phyloP scores from a whole-genome alignment of 78 protist species.

The slime mould (Dictyostelium discoideum) region DNA sequence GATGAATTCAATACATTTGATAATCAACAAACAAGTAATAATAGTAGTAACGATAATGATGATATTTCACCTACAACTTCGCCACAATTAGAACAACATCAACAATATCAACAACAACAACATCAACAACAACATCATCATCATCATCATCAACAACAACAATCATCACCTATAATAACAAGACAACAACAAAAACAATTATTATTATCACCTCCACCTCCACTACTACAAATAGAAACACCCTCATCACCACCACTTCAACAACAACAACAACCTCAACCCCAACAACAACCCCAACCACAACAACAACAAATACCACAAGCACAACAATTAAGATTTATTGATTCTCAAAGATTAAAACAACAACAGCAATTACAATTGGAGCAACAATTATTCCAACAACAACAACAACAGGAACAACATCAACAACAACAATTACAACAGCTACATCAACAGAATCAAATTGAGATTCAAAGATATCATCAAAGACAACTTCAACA shows the following conservation, averaged over 20 bases:
- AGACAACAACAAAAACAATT: background rate
- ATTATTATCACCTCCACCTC: background rate
- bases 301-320: background rate
- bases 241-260: background rate
- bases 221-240: no score
- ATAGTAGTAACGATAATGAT: background rate
- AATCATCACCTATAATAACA: background rate
- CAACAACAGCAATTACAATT: background rate
- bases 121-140: background rate
- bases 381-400: background rate
- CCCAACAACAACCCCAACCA: background rate
- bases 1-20: background rate
- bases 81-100: background rate
- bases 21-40: background rate
- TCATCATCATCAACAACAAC: background rate
- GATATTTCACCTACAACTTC: background rate
- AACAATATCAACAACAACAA: background rate
- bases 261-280: background rate
- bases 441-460: background rate
- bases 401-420: background rate
- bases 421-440: background rate
- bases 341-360: background rate
- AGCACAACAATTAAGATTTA: background rate
- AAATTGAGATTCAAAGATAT: background rate
- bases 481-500: slow-evolving; percentile 11